Base-by-base conservation (phyloP, 1,284 basidiomycete genomes). In the Blastosporella zonata region DNA sequence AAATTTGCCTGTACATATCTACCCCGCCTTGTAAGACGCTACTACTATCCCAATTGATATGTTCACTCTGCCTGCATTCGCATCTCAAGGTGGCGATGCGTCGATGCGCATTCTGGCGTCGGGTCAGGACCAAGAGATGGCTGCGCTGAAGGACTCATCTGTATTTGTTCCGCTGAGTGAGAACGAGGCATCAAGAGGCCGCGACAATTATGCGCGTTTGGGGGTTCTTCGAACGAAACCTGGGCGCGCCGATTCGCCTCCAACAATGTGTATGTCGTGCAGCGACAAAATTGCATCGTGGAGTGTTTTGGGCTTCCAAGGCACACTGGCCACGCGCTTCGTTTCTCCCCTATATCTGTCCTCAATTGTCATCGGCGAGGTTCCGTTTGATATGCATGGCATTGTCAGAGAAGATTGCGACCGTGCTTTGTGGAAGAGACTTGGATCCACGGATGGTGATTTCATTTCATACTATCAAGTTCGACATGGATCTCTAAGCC, bases 281-380 rank as follows among this genome's bases (percentile, higher is more conserved):
- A 91, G 87, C 56, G 93, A 97, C 67, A 97, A 97, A 67, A 85
- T 97, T 36, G 90, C 90, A 0, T 67, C 75, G 1, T 97, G 91
- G 90, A 79, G 73, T 53, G 79, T 86, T 0, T 67, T 92, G 1
- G 93, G 93, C 0, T 71, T 94, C n/a, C 92, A 94, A 62, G 93
- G 93, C 2, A 85, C 86, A 0, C 67, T 95, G 37, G 75, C 79
- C 1, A 77, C 82, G 0, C 63, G 60, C 1, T 63, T 88, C 20
- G 65, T 91, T 13, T 47, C 64, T 1, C 87, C 88, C 0, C 48
- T 94, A 2, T 90, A 89, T 59, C 66, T 94, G 10, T 66, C 70
- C 42, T 63, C 64, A 18, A 67, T 96, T 25, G 68, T 93, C 34
- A 72, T 97, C 1, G 90, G 90, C 0, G 88, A 86, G 28, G 83